phyloP scores from a whole-genome alignment of 2,329 filamentous ascomycete species.

The Neodidymelliopsis sp. region DNA sequence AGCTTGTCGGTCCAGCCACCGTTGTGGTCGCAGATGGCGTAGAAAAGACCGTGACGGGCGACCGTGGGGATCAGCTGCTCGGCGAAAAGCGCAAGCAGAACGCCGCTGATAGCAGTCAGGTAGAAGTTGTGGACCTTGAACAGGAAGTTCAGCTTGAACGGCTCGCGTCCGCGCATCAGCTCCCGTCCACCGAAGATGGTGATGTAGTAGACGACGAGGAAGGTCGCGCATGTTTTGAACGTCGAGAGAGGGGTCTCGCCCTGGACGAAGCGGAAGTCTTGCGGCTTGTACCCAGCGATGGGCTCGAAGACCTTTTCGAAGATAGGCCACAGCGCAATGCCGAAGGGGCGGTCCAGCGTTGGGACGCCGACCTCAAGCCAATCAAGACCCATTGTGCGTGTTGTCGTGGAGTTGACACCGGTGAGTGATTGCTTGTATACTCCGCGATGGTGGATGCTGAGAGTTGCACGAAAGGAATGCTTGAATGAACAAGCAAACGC shows the following conservation, averaged over 20 bases:
- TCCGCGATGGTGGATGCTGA: constrained; percentile 12
- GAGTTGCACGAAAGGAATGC: constrained; percentile 19
- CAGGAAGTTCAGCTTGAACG: constrained; percentile 84
- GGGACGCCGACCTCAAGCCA: constrained; percentile 67
- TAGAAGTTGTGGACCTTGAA: constrained; percentile 98
- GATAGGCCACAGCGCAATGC: constrained; percentile 89
- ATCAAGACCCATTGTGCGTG: constrained; percentile 57
- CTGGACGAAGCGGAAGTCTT: constrained; percentile 83
- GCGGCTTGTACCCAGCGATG: constrained; percentile 80
- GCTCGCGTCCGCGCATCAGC: constrained; percentile 84
- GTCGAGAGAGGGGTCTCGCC: constrained; percentile 91
- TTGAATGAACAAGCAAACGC: constrained; percentile 23
- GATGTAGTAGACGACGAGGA: constrained; percentile 88
- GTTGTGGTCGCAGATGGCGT: constrained; percentile 79
- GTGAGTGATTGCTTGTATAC: constrained; percentile 4
- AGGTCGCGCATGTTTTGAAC: constrained; percentile 78
- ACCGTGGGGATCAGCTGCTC: constrained; percentile 91
- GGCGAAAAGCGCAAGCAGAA: constrained; percentile 82
- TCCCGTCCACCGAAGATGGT: constrained; percentile 93
- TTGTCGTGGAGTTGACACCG: constrained; percentile 6
- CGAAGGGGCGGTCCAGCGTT: constrained; percentile 90
- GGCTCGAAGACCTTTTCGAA: constrained; percentile 86
- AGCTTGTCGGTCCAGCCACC: constrained; percentile 95
- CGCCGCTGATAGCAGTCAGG: constrained; percentile 83
- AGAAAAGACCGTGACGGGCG: constrained; percentile 82